phyloP scores from a whole-genome alignment of 768 basidiomycete species.

The Rhodosporidiobolus sp. region DNA sequence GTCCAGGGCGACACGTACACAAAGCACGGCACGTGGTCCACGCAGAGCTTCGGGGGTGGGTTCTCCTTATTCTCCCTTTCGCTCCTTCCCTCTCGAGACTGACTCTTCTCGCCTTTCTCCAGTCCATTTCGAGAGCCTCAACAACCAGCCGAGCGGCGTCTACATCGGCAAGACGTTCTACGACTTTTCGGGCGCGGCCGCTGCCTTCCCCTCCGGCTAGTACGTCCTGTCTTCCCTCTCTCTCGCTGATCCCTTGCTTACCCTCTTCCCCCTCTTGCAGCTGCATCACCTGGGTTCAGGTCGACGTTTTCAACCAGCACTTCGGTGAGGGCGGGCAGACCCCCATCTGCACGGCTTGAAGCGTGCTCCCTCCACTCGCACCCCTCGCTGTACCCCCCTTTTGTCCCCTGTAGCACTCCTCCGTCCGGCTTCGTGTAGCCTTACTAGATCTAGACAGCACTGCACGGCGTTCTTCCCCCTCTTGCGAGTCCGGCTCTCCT shows the following conservation, averaged over 20 bases:
- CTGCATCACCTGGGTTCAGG: background rate
- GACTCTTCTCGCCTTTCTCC: no score
- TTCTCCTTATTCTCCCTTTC: background rate
- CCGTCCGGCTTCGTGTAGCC: no score
- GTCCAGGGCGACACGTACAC: slow-evolving; percentile 4
- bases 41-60: background rate
- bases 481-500: no score
- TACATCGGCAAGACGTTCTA: slow-evolving; percentile 17
- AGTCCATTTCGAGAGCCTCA: slow-evolving; percentile 15
- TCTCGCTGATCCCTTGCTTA: background rate
- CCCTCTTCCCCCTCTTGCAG: background rate
- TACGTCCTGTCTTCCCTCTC: background rate
- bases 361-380: no score
- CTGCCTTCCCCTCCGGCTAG: slow-evolving; percentile 7
- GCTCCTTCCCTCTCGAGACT: background rate
- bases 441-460: no score
- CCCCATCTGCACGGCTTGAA: slow-evolving; percentile 4
- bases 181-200: background rate
- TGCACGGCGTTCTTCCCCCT: no score
- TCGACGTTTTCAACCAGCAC: slow-evolving; percentile 12
- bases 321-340: slow-evolving; percentile 19
- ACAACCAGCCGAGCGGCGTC: slow-evolving; percentile 16
- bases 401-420: no score
- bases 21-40: background rate
- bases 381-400: no score